Base-by-base conservation (phyloP, 2,329 filamentous ascomycete genomes). In the Huntiella moniliformis region DNA sequence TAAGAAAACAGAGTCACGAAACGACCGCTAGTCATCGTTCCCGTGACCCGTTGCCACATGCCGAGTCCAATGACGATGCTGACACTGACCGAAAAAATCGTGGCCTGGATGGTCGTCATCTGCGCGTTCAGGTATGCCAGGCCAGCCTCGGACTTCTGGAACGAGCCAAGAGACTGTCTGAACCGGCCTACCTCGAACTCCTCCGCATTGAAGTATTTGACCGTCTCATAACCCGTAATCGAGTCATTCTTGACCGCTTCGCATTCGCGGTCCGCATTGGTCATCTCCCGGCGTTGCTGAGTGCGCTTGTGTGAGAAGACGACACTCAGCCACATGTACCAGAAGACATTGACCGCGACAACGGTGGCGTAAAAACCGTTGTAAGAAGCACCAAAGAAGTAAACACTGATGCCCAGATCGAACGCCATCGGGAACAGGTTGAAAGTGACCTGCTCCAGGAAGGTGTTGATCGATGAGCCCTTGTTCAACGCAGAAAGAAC, bases 171-270 rank as follows among this genome's bases (percentile, higher is more conserved):
- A 18, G 82, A 81, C 38, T 69, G 62, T 40, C 77, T 71, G 56
- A 86, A 88, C 17, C 83, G 73, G 42, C 70, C 65, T 53, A 85
- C 86, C 56, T 91, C 83, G 56, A 82, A 87, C 2, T 73, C 67
- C 56, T 88, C 83, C 5, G 82, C 82, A 54, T 88, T 88, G 67
- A 91, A 91, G 56, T 88, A 88, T 58, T 88, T 91, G 58, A 88
- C 83, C 2, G 82, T 88, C 64, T 98, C 91, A 60, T 96, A 98
- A n/a, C 86, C 93, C 51, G 91, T 86, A 67, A 98, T 91, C 0
- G 91, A 96, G 60, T 98, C 91, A 58, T 95, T 96, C 63, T 96
- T 96, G 54, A 96, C 86, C 5, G 91, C 91, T 61, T 95, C 88
- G 62, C 95, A 86, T 62, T 95, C 86, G 52, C 91, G 74, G 54